Evolutionary conservation across 2,329 filamentous ascomycete genomes (phyloP).

Genomic region (Fusarium pseudocircinatum): DNA sequence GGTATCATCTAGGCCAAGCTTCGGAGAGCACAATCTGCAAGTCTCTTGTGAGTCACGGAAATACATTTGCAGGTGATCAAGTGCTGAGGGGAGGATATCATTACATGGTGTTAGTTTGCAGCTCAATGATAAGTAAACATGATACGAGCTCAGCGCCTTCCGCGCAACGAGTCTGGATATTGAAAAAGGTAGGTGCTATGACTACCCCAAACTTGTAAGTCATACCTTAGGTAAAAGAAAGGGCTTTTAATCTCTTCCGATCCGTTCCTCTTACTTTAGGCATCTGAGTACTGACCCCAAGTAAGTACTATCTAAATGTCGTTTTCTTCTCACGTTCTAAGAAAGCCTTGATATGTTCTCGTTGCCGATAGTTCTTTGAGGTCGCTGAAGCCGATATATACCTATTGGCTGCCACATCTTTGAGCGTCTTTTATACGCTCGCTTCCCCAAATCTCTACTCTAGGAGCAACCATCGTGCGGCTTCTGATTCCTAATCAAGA

Average conservation of each 20-base stretch:
- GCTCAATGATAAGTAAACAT: not conserved
- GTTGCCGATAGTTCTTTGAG: not conserved
- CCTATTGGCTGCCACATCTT: not conserved
- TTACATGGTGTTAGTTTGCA: not conserved
- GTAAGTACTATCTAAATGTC: not conserved
- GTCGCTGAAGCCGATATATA: not conserved
- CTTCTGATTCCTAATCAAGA: not conserved
- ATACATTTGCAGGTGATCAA: not conserved
- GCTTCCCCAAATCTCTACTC: not conserved
- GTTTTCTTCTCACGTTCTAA: not conserved
- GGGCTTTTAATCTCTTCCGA: not conserved
- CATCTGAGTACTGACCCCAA: not conserved
- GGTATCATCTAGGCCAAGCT: slow-evolving; percentile 12
- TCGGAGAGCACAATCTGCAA: not conserved
- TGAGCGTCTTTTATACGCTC: not conserved
- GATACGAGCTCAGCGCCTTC: not conserved
- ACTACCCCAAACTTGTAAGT: not conserved
- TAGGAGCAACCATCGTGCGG: not conserved
- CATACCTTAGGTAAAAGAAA: not conserved
- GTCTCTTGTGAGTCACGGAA: not conserved
- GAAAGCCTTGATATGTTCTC: not conserved
- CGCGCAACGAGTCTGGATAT: not conserved
- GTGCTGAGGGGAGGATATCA: not conserved
- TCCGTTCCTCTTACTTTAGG: not conserved
- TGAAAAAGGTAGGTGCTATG: not conserved